A percentile compares a stretch with the other conserved stretches of the same genome.
Conservation (phyloP, 1,139 yeast species). For the Nakaseomyces nivariensis region DNA sequence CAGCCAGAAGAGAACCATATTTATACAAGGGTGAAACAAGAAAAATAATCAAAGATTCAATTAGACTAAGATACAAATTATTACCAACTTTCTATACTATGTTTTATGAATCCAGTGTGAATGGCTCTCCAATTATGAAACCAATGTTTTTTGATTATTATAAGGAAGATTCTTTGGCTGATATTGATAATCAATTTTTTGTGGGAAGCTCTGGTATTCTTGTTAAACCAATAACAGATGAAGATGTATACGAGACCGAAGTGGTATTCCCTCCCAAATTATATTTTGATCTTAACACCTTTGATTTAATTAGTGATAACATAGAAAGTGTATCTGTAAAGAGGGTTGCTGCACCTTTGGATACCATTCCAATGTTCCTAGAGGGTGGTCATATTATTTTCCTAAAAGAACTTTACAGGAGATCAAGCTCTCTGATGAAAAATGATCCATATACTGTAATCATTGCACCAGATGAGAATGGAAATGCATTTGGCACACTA, state of each 20-base stretch:
- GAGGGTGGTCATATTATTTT: slow-evolving; percentile 72
- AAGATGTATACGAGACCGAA: slow-evolving; percentile 36
- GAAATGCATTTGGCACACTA: slow-evolving; percentile 49
- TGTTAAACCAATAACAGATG: slow-evolving; percentile 72
- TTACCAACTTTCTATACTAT: slow-evolving; percentile 74
- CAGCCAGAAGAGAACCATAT: slow-evolving; percentile 91
- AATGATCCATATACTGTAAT: slow-evolving; percentile 77
- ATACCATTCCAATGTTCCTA: slow-evolving; percentile 60
- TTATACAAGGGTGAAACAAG: slow-evolving; percentile 67
- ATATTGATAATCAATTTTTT: slow-evolving; percentile 75
- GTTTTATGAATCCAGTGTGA: slow-evolving; percentile 53
- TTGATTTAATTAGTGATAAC: slow-evolving; percentile 31
- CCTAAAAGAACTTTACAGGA: slow-evolving; percentile 62
- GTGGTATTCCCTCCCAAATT: slow-evolving; percentile 56
- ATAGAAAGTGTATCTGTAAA: slow-evolving; percentile 25
- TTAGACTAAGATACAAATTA: slow-evolving; percentile 61
- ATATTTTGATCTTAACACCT: slow-evolving; percentile 50
- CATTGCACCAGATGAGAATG: slow-evolving; percentile 45
- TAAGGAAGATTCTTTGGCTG: slow-evolving; percentile 38
- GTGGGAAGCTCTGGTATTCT: slow-evolving; percentile 64
- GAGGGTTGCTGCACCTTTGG: slow-evolving; percentile 41
- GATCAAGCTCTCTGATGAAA: slow-evolving; percentile 68
- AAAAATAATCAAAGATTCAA: slow-evolving; percentile 57
- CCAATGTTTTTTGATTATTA: slow-evolving; percentile 69
- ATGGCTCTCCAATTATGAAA: slow-evolving; percentile 62